A percentile compares a stretch with the other conserved stretches of the same genome.
Evolutionary conservation across 257 asterid genomes (phyloP).

Genomic region (Buddleja alternifolia): DNA sequence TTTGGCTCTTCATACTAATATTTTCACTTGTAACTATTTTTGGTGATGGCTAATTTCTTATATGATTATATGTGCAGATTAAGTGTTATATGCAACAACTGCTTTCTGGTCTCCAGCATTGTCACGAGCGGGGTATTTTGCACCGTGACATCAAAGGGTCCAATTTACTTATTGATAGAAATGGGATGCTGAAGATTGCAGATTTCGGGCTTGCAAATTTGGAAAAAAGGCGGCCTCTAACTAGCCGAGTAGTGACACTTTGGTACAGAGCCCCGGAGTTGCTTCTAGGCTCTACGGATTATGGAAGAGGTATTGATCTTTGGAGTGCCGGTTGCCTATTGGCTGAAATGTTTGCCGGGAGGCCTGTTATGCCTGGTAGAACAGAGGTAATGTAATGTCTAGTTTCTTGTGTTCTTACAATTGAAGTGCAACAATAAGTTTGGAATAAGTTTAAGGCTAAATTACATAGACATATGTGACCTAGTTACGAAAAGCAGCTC

Average conservation of each 20-base stretch:
- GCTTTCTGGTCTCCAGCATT: slow-evolving; percentile 77
- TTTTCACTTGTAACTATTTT: neutral
- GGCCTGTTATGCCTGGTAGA: slow-evolving; percentile 79
- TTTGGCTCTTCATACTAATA: neutral
- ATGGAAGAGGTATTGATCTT: slow-evolving; percentile 76
- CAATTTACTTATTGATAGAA: slow-evolving; percentile 64
- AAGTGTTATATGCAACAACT: slow-evolving; percentile 78
- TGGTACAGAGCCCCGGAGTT: slow-evolving; percentile 92
- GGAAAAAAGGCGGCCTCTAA: slow-evolving; percentile 55
- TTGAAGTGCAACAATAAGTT: neutral
- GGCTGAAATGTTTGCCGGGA: slow-evolving; percentile 86
- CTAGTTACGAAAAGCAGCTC: no score
- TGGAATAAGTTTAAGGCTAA: no score
- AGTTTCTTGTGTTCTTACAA: neutral
- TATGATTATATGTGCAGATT: slow-evolving; percentile 44
- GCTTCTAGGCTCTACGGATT: slow-evolving; percentile 75
- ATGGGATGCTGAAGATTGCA: slow-evolving; percentile 75
- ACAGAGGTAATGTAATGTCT: slow-evolving; percentile 66
- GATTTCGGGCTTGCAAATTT: slow-evolving; percentile 82
- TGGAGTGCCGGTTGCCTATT: slow-evolving; percentile 93
- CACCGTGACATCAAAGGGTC: slow-evolving; percentile 91
- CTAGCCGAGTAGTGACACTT: slow-evolving; percentile 84
- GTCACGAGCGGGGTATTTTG: slow-evolving; percentile 76
- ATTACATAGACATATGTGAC: no score
- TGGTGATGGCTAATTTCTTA: neutral